Evolutionary conservation across 2,329 filamentous ascomycete genomes (phyloP), one percentile per base, ranked within the genome.

Genomic region (Hymenoscyphus fraxineus): DNA sequence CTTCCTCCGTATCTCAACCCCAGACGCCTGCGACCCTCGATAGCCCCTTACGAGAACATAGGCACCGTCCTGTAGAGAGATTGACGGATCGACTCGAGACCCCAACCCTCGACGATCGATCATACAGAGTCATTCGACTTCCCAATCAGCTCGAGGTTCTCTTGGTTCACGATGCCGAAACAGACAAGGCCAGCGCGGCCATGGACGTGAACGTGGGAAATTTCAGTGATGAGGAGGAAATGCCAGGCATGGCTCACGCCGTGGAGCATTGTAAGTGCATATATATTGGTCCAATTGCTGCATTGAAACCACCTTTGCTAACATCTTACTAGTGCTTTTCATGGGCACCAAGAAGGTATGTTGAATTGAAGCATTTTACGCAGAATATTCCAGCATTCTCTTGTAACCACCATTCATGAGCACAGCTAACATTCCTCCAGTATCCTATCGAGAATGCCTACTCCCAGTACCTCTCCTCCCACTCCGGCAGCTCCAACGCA

Each of bases 371-470:
- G 13, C 10, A 4, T 54, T 54, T 15, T 19, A 19, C 47, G 47
- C 19, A 27, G 22, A 27, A 13, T 12, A 6, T 54, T 54, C 19
- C 22, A 13, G 47, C 19, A 54, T 4, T 54, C 22, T 19, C 47
- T 9, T 2, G 4, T 6, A 27, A 13, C 13, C 13, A 22, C 19
- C 22, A 13, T 41, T 22, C 41, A 56, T 60, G 39, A 51, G 31
- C 60, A 44, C 7, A 60, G 60, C 69, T 71, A 67, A 72, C 41
- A 58, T 31, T 38, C 39, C 41, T 3, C 66, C 73, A 90, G 85
- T 99, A 95, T 74, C 95, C 95, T 0, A 86, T 89, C 75, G 94
- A 97, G 79, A 98, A 99, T 77, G 94, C 91, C 69, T 99, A 99
- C 81, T 92, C 92, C 73, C 89, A 94, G 75, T 99, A 96, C 76